These are phyloP conservation scores for Neonectria punicea DNA, from an alignment of 2,329 filamentous ascomycete genomes.

Conservation along the genomic window DNA sequence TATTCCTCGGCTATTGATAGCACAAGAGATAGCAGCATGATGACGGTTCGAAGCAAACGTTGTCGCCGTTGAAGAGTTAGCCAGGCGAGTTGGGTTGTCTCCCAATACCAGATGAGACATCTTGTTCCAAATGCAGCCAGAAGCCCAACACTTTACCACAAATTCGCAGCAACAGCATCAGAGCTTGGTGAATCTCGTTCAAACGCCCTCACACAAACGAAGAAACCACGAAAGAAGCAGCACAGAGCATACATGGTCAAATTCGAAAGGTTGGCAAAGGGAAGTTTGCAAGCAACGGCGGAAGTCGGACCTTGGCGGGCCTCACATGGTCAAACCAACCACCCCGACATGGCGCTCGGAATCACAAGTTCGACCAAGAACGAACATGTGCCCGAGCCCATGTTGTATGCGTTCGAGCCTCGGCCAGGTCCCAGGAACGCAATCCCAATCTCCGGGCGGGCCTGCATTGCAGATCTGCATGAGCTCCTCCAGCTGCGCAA, in stretches of 20 bases:
- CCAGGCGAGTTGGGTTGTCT: background rate
- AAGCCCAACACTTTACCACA: background rate
- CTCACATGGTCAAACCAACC: background rate
- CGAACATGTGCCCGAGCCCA: background rate
- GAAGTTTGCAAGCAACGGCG: background rate
- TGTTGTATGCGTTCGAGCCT: background rate
- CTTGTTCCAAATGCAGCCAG: too few relatives aligned
- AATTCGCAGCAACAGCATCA: background rate
- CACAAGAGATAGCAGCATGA: background rate
- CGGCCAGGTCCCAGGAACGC: conserved; percentile 22
- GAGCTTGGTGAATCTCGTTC: background rate
- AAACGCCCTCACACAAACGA: background rate
- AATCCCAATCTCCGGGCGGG: conserved; percentile 10
- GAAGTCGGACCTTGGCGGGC: background rate
- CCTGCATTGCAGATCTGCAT: background rate
- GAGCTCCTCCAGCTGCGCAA: background rate
- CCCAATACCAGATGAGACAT: background rate
- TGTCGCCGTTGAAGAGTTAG: background rate
- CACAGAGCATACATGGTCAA: background rate
- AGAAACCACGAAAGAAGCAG: background rate
- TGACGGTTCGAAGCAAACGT: background rate
- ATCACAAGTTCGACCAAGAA: background rate
- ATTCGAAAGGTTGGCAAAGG: background rate
- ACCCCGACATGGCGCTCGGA: background rate
- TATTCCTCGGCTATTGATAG: background rate